Evolutionary conservation across 805 yeast genomes (phyloP).

Genomic region (Kuraishia piskuri): DNA sequence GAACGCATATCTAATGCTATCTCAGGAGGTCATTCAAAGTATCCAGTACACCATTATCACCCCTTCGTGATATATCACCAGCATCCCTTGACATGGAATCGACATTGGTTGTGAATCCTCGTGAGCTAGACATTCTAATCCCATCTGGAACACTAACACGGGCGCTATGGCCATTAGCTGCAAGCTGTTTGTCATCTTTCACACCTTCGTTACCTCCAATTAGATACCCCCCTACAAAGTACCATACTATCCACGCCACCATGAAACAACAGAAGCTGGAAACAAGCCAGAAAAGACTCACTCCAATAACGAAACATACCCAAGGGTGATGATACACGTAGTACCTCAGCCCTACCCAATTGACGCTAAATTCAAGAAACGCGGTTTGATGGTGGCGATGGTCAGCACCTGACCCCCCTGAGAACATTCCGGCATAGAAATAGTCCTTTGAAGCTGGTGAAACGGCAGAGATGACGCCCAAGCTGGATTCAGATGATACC

Average conservation of each 20-base stretch:
- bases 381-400: background rate
- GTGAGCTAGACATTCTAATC: too few species aligned
- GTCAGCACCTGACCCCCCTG: background rate
- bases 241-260: conserved; percentile 19
- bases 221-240: conserved; percentile 4
- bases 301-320: conserved; percentile 27
- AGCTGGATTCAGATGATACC: background rate
- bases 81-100: conserved; percentile 1
- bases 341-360: conserved; percentile 34
- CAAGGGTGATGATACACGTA: conserved; percentile 27
- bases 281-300: conserved; percentile 26
- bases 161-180: conserved; percentile 1
- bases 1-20: background rate
- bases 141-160: conserved; percentile 1
- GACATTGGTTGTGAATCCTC: too few species aligned
- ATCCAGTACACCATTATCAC: background rate
- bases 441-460: background rate
- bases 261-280: conserved; percentile 23
- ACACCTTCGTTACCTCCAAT: background rate
- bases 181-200: background rate
- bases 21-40: background rate
- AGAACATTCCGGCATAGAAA: background rate
- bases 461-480: background rate
- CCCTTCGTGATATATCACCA: background rate
- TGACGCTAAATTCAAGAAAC: conserved; percentile 17